A percentile compares a stretch with the other conserved stretches of the same genome.
phyloP scores from a whole-genome alignment of 805 yeast genomes.

The Pichia cephalocereana region DNA sequence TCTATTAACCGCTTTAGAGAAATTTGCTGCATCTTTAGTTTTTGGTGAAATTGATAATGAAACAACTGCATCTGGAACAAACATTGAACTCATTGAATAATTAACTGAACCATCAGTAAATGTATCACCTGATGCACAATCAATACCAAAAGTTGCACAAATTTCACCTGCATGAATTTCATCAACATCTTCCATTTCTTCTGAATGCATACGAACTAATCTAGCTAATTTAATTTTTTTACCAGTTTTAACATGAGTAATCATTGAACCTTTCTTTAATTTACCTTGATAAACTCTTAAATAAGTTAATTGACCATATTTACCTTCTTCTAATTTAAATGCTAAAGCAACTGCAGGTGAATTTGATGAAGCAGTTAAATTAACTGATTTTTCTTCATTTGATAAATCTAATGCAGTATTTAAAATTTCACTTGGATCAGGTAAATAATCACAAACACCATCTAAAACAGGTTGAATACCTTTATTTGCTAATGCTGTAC shows the following conservation, averaged over 20 bases:
- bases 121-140: conserved; percentile 98
- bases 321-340: conserved; percentile 98
- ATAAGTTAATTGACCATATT: conserved; percentile 95
- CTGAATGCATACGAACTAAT: conserved; percentile 96
- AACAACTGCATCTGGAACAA: conserved; percentile 97
- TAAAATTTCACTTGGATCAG: conserved; percentile 88
- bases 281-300: conserved; percentile 96
- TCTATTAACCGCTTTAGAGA: conserved; percentile 93
- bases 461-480: conserved; percentile 94
- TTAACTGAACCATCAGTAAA: conserved; percentile 76
- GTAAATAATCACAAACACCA: conserved; percentile 91
- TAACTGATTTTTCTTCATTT: conserved; percentile 57
- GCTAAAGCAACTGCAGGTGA: conserved; percentile 94
- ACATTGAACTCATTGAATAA: conserved; percentile 95
- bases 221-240: conserved; percentile 90
- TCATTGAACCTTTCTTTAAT: conserved; percentile 81
- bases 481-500: conserved; percentile 94
- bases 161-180: conserved; percentile 98
- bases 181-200: conserved; percentile 96
- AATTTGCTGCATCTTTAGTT: conserved; percentile 76
- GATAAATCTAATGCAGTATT: conserved; percentile 81
- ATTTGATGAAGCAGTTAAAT: conserved; percentile 59
- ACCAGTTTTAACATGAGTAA: conserved; percentile 84
- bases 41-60: conserved; percentile 87
- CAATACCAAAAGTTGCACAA: conserved; percentile 98